Percentiles rank a stretch among this genome's conserved stretches.
phyloP scores from a whole-genome alignment of 31 red algal species.

The Pterothamnion heteromorphum region DNA sequence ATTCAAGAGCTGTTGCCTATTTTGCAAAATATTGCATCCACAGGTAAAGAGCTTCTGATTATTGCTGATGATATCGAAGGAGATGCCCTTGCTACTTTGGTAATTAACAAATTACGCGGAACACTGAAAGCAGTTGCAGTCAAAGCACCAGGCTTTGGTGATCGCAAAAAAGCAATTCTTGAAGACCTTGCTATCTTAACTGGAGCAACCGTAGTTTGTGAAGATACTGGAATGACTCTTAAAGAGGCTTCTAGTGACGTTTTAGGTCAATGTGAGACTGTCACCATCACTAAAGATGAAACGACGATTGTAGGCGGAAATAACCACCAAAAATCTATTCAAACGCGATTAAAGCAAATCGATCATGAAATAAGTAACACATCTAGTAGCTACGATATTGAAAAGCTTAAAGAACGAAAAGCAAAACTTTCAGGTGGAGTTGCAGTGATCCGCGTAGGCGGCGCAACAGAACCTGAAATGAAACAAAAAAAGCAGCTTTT shows the following conservation, averaged over 20 bases:
- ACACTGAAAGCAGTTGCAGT: conserved; percentile 94
- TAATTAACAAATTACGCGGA: conserved; percentile 91
- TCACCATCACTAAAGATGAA: conserved; percentile 91
- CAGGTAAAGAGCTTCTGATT: conserved; percentile 77
- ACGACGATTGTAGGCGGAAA: conserved; percentile 85
- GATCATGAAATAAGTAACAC: conserved; percentile 63
- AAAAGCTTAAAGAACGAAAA: conserved; percentile 91
- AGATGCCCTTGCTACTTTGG: conserved; percentile 94
- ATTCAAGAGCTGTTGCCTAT: conserved; percentile 73
- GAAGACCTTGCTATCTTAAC: conserved; percentile 89
- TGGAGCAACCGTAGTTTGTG: conserved; percentile 67
- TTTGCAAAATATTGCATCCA: conserved; percentile 80
- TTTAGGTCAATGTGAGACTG: conserved; percentile 81
- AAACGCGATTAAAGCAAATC: conserved; percentile 79
- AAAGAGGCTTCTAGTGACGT: conserved; percentile 75
- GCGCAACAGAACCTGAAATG: conserved; percentile 80
- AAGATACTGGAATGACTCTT: conserved; percentile 81
- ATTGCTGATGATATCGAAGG: conserved; percentile 98
- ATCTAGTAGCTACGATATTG: conserved; percentile 91
- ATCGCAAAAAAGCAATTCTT: conserved; percentile 86
- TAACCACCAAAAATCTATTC: conserved; percentile 57
- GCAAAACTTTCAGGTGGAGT: conserved; percentile 92
- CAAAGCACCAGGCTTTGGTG: conserved; percentile 98
- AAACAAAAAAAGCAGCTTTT: conserved; percentile 81
- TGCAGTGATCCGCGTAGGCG: conserved; percentile 94